Evolutionary conservation across 805 yeast genomes (phyloP), one percentile per base, ranked within the genome.

Genomic region (Metschnikowia baotianmanensis): DNA sequence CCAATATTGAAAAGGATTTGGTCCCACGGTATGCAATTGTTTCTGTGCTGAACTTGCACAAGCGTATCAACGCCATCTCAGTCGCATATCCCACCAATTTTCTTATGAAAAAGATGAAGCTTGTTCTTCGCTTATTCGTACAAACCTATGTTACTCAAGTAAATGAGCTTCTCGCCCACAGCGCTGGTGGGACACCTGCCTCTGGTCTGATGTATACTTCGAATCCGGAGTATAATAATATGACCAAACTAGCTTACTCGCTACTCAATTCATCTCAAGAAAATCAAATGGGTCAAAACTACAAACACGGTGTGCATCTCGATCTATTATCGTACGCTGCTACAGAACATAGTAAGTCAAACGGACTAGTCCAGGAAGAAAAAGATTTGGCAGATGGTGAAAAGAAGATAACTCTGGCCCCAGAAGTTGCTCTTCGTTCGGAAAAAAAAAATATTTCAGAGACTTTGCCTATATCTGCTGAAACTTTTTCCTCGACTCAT

Each of bases 121-220:
- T 80, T 36, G 78, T 82, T 20, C 59, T 82, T 20, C 76, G 78
- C 15, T 58, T 82, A 22, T 82, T 80, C 49, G 68, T 77, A 12
- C 83, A 80, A 51, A 80, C 86, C 0, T 82, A 80, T 55, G 71
- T 76, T 1, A 72, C 73, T 26, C 83, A 80, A 56, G 71, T 81
- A 42, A 65, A 56, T 34, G 62, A 57, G 26, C 47, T 67, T 28
- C 42, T 67, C 15, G 44, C 45, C 20, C 55, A 52, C 15, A 52
- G 55, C 25, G 57, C 57, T 13, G 58, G 53, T 40, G 52, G 53
- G 23, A 43, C 48, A 21, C 51, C 53, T 5, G 30, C 23, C 11
- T 21, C 16, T 24, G 29, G 18, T 6, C 20, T 36, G 22, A 35
- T 42, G 3, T 40, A 28, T 6, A 24, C 42, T 20, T 20, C 45